Base-by-base conservation (phyloP, 176 grass and related monocot species). In the Areca catechu region DNA sequence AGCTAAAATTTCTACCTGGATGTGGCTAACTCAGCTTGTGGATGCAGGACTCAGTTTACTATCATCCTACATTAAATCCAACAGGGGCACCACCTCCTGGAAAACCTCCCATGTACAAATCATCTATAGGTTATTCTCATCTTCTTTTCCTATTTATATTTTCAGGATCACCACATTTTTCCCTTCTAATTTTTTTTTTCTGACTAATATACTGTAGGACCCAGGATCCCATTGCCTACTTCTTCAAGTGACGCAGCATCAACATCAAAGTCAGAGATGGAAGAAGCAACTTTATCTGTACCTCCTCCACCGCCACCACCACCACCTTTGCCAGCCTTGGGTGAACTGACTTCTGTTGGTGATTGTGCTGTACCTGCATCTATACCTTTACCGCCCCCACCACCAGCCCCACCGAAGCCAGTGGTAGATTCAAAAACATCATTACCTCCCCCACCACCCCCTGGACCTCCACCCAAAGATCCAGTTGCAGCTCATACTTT, bases 71-170 rank as follows among this genome's bases (percentile, higher is more conserved):
- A 15, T 60, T 95, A 50, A 95, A 95, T 61, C 89, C 89, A 82
- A 88, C 84, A 51, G 89, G 89, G 48, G 89, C 89, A 60, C 89
- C 89, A 61, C 84, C 85, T 61, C 81, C 85, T 76, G 84, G 89
- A 54, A 95, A 95, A 79, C 85, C 85, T 85, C 89, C 77, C 20
- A 89, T 95, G 89, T 95, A 89, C 78, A 89, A 85, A 71, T 84
- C 89, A 54, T 85, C 89, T 24, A 85, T 85, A 85, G 89, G 89
- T 86, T 57, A 67, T 7, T 57, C 27, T 75, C 55, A 9, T 19
- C 30, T 21, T 69, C 62, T 19, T 47, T 69, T 57, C 12, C 47
- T 34, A 19, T 57, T 58, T 77, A 52, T 71, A 29, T 68, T 67
- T 68, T 7, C 22, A 25, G 15, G 5, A 5, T 16, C 17, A 69